A percentile compares a stretch with the other conserved stretches of the same genome.
phyloP scores from a whole-genome alignment of 345 rosid genomes.

The Camelina sativa region DNA sequence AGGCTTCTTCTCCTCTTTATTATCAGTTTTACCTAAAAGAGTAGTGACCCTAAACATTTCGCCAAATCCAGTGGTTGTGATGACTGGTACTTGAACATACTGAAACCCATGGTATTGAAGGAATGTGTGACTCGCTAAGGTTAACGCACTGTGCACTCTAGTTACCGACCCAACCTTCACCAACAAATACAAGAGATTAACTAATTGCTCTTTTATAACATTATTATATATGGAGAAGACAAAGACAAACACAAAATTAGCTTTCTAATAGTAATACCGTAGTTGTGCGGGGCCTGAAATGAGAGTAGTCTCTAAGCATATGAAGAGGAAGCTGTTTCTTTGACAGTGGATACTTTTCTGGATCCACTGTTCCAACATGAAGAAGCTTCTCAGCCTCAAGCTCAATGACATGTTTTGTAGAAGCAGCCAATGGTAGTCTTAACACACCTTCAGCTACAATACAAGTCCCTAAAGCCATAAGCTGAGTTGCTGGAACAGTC shows the following conservation, averaged over 20 bases:
- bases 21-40: conserved; percentile 43
- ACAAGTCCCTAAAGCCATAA: conserved; percentile 68
- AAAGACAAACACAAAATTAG: too few relatives aligned
- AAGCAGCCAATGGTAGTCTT: conserved; percentile 33
- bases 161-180: conserved; percentile 84
- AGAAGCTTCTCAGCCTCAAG: conserved; percentile 69
- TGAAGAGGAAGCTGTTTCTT: conserved; percentile 77
- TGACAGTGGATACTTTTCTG: conserved; percentile 62
- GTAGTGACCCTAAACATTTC: conserved; percentile 69
- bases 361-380: conserved; percentile 77
- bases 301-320: conserved; percentile 62
- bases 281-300: conserved; percentile 87
- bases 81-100: conserved; percentile 75
- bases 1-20: conserved; percentile 46
- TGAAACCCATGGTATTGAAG: conserved; percentile 72
- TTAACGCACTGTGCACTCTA: conserved; percentile 67
- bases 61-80: conserved; percentile 68
- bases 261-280: conserved; percentile 49
- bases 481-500: conserved; percentile 47
- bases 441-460: conserved; percentile 73
- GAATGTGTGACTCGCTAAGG: conserved; percentile 71
- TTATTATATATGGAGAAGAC: too few relatives aligned
- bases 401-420: conserved; percentile 54
- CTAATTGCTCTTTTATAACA: neutral
- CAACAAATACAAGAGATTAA: conserved; percentile 45